Percentiles rank a stretch among this genome's conserved stretches.
Evolutionary conservation across 495 filamentous ascomycete genomes (phyloP).

Genomic region (Tuber umbilicatum): DNA sequence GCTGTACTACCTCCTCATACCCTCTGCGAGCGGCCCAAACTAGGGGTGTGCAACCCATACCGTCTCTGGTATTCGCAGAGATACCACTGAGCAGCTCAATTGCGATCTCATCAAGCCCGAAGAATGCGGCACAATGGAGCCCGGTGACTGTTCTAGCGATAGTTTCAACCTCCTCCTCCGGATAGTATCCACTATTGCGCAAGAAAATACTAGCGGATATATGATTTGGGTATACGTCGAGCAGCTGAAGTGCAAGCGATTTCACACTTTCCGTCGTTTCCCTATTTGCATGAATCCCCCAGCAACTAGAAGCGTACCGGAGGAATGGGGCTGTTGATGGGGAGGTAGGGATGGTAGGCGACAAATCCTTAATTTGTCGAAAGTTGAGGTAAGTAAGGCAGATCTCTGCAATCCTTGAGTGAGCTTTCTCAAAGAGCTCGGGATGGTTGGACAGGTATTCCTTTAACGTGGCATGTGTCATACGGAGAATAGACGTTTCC

Average conservation of each 20-base stretch:
- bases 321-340: neutral
- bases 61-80: slow-evolving; percentile 4
- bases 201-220: neutral
- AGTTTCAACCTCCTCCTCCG: neutral
- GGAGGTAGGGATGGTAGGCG: neutral
- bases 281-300: neutral
- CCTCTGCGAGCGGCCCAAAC: slow-evolving; percentile 18
- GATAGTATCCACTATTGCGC: neutral
- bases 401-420: slow-evolving; percentile 10
- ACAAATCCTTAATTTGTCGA: neutral
- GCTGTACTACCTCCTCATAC: slow-evolving; percentile 13
- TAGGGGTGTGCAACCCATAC: slow-evolving; percentile 6
- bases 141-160: neutral
- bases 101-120: slow-evolving; percentile 9
- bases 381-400: slow-evolving; percentile 12
- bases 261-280: neutral
- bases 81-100: slow-evolving; percentile 9
- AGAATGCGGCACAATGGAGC: neutral
- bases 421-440: neutral
- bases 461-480: slow-evolving; percentile 21
- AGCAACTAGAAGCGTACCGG: neutral
- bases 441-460: slow-evolving; percentile 18
- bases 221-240: neutral
- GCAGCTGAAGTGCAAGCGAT: neutral
- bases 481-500: slow-evolving; percentile 6